Evolutionary conservation across 2,329 filamentous ascomycete species (phyloP).

Genomic region (Alternaria triticina): DNA sequence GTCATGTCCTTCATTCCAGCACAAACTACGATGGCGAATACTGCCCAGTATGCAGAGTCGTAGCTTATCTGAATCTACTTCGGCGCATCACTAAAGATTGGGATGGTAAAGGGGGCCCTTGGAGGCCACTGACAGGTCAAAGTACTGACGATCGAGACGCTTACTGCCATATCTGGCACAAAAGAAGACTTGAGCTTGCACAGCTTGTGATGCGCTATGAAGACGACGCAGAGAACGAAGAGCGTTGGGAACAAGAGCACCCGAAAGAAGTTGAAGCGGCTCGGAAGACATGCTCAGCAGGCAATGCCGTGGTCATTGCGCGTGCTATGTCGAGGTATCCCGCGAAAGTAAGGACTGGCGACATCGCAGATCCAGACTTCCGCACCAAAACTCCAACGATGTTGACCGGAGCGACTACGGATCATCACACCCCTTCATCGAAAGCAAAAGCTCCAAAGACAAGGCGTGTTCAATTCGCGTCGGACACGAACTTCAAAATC

Average conservation of each 20-base stretch:
- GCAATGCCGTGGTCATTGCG: not conserved
- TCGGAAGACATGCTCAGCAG: not conserved
- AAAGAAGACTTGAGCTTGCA: not conserved
- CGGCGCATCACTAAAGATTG: not conserved
- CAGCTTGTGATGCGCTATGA: not conserved
- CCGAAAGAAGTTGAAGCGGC: not conserved
- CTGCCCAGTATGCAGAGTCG: not conserved
- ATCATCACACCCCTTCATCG: accelerated
- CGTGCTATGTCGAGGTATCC: not conserved
- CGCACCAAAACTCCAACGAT: not conserved
- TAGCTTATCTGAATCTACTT: not conserved
- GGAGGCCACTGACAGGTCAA: not conserved
- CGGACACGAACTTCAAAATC: not conserved
- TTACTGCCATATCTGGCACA: not conserved
- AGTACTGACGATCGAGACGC: not conserved
- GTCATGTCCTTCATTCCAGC: accelerated
- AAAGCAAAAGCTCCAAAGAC: not conserved
- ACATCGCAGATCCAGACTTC: not conserved
- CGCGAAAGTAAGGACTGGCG: not conserved
- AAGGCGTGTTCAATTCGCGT: not conserved
- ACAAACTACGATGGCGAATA: not conserved
- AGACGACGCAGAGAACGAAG: not conserved
- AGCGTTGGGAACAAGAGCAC: not conserved
- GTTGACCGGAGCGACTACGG: not conserved
- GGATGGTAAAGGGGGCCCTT: not conserved